Percentiles rank a stretch among this genome's conserved stretches.
These are phyloP conservation scores for Physcomitrium patens DNA, from an alignment of 225 moss, liverwort and hornwort genomes.

Conservation along the genomic window DNA sequence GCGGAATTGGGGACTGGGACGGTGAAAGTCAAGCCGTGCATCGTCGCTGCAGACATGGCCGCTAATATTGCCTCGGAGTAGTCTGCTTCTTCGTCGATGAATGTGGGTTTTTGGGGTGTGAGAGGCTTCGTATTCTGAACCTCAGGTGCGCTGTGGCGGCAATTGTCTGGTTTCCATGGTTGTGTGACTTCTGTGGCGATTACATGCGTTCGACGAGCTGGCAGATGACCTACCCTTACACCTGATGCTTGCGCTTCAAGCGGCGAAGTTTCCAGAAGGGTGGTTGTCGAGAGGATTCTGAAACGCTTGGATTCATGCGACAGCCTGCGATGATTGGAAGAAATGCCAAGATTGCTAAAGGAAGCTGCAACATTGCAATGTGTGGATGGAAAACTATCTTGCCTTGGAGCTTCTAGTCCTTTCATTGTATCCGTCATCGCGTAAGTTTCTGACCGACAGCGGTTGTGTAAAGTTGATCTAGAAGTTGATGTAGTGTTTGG, in stretches of 20 bases:
- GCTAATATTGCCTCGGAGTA: constrained; percentile 1
- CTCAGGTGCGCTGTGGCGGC: too few relatives aligned
- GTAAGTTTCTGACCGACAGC: too few relatives aligned
- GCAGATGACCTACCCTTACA: too few relatives aligned
- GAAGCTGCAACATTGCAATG: neutral
- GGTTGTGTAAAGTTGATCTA: too few relatives aligned
- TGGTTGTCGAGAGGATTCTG: neutral
- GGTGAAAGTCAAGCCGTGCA: neutral
- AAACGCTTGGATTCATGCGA: neutral
- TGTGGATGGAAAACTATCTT: neutral
- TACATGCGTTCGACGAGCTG: too few relatives aligned
- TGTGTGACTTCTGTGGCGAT: too few relatives aligned
- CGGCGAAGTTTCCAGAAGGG: neutral
- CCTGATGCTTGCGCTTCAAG: neutral
- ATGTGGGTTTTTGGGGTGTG: too few relatives aligned
- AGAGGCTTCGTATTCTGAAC: too few relatives aligned
- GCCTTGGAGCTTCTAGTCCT: neutral
- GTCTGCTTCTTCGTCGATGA: neutral
- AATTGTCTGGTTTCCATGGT: too few relatives aligned
- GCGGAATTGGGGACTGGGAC: neutral
- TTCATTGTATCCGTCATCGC: too few relatives aligned
- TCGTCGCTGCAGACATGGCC: neutral
- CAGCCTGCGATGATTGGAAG: neutral
- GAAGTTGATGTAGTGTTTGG: too few relatives aligned
- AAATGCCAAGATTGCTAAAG: too few relatives aligned